Conservation (phyloP, 331 rosid genomes). For the Acacia concinna region DNA sequence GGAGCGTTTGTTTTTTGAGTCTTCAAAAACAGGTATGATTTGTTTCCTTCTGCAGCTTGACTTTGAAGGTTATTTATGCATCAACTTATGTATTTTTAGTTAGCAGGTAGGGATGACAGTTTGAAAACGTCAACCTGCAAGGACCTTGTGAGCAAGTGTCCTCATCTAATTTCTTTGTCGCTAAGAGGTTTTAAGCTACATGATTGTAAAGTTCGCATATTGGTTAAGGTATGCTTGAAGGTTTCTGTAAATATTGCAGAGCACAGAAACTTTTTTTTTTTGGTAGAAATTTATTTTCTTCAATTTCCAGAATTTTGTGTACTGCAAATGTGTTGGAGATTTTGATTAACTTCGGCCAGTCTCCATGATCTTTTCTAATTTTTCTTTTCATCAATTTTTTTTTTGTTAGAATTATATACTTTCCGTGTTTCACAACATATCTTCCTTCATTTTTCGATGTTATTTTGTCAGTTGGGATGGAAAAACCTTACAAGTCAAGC, state of each 20-base stretch:
- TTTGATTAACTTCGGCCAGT: not conserved
- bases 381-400: not conserved
- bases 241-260: not conserved
- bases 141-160: conserved; percentile 70
- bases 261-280: not conserved
- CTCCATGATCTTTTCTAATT: not conserved
- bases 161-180: conserved; percentile 63
- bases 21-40: conserved; percentile 73
- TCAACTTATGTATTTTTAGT: conserved; percentile 39
- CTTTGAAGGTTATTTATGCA: not conserved
- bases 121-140: conserved; percentile 75
- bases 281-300: not conserved
- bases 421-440: not conserved
- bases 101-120: conserved; percentile 91
- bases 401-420: not conserved
- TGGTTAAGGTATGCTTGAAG: conserved; percentile 62
- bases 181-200: conserved; percentile 86
- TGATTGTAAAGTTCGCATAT: conserved; percentile 70
- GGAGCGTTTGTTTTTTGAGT: conserved; percentile 85
- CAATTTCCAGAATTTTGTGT: not conserved
- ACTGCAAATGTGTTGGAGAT: not conserved
- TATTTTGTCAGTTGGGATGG: not conserved
- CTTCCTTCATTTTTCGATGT: not conserved
- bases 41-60: conserved; percentile 16
- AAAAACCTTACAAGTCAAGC: conserved; percentile 9